A percentile compares a stretch with the other conserved stretches of the same genome.
Evolutionary conservation across 1,284 basidiomycete genomes (phyloP).

Genomic region (Mycosarcoma mackinlayi): DNA sequence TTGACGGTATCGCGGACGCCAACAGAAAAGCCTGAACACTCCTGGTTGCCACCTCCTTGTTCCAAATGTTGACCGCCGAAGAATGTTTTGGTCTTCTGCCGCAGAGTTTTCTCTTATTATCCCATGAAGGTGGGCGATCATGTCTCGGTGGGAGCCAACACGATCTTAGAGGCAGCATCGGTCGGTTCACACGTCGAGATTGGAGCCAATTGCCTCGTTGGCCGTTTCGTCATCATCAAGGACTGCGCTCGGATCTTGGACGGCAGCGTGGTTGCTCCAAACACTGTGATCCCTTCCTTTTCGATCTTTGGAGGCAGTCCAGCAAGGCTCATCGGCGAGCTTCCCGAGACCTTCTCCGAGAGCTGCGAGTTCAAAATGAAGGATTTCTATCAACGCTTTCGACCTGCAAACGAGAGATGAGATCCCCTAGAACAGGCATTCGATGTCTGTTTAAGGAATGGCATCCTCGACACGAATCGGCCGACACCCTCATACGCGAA

Average conservation of each 20-base stretch:
- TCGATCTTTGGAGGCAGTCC: conserved; percentile 89
- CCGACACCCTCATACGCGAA: not conserved
- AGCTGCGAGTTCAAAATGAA: conserved; percentile 82
- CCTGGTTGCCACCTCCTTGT: not conserved
- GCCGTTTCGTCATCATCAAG: conserved; percentile 95
- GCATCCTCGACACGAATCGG: not conserved
- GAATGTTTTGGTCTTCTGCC: not conserved
- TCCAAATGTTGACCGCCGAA: not conserved
- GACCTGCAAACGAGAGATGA: conserved; percentile 61
- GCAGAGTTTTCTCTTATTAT: conserved; percentile 88
- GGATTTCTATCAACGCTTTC: conserved; percentile 78
- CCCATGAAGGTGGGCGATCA: conserved; percentile 96
- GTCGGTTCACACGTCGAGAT: conserved; percentile 95
- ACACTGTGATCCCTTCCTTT: conserved; percentile 89
- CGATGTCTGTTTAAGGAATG: too few species aligned
- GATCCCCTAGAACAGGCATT: too few species aligned
- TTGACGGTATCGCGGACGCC: not conserved
- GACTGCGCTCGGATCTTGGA: conserved; percentile 90
- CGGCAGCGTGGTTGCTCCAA: conserved; percentile 87
- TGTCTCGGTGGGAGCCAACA: conserved; percentile 88
- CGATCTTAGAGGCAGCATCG: conserved; percentile 90
- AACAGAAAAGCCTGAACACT: too few species aligned
- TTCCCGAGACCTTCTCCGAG: conserved; percentile 90
- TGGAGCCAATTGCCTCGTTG: conserved; percentile 92
- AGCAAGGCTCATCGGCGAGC: conserved; percentile 78